A percentile compares a stretch with the other conserved stretches of the same genome.
phyloP scores from a whole-genome alignment of 2,329 filamentous ascomycete genomes.

The Paraphoma chrysanthemicola region DNA sequence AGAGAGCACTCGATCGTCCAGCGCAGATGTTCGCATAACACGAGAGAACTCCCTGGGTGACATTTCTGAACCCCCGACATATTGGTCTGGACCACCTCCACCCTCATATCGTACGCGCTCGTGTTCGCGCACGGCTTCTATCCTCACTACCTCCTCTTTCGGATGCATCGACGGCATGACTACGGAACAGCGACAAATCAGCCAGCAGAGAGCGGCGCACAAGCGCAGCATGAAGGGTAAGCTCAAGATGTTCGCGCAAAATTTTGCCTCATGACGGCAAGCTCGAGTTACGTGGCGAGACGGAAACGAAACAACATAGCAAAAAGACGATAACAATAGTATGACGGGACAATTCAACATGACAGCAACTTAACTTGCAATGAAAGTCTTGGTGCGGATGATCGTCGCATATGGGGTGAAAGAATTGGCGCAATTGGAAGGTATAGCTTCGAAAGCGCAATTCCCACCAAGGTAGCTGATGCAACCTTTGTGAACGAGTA shows the following conservation, averaged over 20 bases:
- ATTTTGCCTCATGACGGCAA: conserved; percentile 15
- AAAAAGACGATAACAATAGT: neutral
- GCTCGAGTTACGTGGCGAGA: neutral
- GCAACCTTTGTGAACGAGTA: too few species aligned
- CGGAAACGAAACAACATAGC: neutral
- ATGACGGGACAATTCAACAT: too few species aligned
- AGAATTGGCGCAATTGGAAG: too few species aligned
- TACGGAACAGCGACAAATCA: conserved; percentile 31
- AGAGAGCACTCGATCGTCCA: conserved; percentile 20
- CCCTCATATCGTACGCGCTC: conserved; percentile 46
- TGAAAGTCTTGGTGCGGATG: too few species aligned
- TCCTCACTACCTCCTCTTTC: conserved; percentile 42
- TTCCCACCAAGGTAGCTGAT: too few species aligned
- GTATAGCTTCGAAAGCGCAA: too few species aligned
- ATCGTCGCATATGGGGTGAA: too few species aligned
- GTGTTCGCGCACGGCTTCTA: conserved; percentile 37
- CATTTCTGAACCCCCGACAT: conserved; percentile 42
- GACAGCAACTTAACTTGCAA: too few species aligned
- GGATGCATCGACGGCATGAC: conserved; percentile 45
- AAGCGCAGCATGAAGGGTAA: conserved; percentile 33
- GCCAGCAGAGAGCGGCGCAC: conserved; percentile 30
- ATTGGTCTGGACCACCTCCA: conserved; percentile 38
- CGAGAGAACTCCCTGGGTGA: conserved; percentile 41
- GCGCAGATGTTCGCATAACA: conserved; percentile 16
- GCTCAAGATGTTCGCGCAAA: conserved; percentile 37